Base-by-base conservation (phyloP, 2,329 filamentous ascomycete genomes). In the Diplodia sapinea region DNA sequence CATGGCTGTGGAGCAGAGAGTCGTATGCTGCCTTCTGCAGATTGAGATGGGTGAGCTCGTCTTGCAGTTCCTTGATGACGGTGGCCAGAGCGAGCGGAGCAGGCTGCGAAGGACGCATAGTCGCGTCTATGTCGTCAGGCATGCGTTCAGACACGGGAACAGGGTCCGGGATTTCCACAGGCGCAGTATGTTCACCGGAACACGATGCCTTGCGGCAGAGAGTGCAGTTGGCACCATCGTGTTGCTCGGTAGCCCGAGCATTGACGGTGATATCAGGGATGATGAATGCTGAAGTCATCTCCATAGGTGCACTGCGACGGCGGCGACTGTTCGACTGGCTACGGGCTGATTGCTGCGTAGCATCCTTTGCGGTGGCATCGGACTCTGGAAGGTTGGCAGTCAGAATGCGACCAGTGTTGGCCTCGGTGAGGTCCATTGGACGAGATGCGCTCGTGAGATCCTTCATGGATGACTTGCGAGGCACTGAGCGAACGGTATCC, bases 21-120 rank as follows among this genome's bases (percentile, higher is more conserved):
- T 95, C 90, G 67, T 88, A 86, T 26, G 82, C 82, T 0, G 85
- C 82, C n/a, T 93, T 85, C 73, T 90, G 85, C 71, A 90, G 84
- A 78, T 91, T 90, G 65, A 96, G 80, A 75, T 96, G 91, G 13
- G 85, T 84, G 54, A 94, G 85, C 77, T 97, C 93, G 75, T 96
- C 92, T 72, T 92, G 85, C 3, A 96, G 82, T 8, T 88, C 86
- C 79, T 96, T 95, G 76, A 96, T 89, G 26, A 96, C 91, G n/a
- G 89, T 87, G 8, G 91, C 90, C 29, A 97, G 86, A 11, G 93
- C 92, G 52, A 89, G 80, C 4, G 86, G 88, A 0, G 92, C 92
- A 1, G 87, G 81, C 74, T 92, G 89, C 1, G 89, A 74, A 2
- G 83, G 87, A 0, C 87, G 86, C 56, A 89, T 75, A 0, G 87